Evolutionary conservation across 208 protist genomes (phyloP).

Genomic region (Leishmania major): DNA sequence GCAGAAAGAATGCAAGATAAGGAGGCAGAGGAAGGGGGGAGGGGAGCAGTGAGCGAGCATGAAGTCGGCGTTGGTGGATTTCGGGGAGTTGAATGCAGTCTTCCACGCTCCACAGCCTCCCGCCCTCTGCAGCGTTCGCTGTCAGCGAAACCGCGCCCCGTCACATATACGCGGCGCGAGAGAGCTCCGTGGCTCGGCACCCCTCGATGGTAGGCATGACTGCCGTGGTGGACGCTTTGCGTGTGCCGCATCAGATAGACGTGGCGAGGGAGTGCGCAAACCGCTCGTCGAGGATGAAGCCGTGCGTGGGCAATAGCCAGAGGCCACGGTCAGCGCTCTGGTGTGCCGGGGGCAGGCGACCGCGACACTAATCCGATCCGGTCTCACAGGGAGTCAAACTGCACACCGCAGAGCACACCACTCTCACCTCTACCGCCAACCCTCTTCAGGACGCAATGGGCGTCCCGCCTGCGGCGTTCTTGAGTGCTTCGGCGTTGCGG

Average conservation of each 20-base stretch:
- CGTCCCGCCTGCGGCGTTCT: background rate
- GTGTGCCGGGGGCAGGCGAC: background rate
- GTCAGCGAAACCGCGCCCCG: background rate
- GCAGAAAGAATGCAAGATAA: background rate
- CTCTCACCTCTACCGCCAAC: background rate
- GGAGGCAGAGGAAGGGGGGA: background rate
- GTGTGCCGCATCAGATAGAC: background rate
- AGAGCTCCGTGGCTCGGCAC: background rate
- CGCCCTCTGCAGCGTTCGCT: background rate
- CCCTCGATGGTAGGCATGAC: background rate
- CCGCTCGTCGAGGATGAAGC: background rate
- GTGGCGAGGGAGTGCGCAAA: background rate
- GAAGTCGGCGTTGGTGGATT: background rate
- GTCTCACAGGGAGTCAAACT: background rate
- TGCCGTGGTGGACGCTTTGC: background rate
- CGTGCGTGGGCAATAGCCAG: background rate
- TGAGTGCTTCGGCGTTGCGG: slow-evolving; percentile 10
- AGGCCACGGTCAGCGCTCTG: background rate
- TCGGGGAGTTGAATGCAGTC: background rate
- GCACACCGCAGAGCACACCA: background rate
- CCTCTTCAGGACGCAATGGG: background rate
- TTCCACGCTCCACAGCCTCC: background rate
- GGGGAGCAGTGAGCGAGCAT: background rate
- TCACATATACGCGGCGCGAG: background rate
- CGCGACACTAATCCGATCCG: background rate